Evolutionary conservation across 768 basidiomycete species (phyloP), one percentile per base, ranked within the genome.

Genomic region (Termitomyces titanicus): DNA sequence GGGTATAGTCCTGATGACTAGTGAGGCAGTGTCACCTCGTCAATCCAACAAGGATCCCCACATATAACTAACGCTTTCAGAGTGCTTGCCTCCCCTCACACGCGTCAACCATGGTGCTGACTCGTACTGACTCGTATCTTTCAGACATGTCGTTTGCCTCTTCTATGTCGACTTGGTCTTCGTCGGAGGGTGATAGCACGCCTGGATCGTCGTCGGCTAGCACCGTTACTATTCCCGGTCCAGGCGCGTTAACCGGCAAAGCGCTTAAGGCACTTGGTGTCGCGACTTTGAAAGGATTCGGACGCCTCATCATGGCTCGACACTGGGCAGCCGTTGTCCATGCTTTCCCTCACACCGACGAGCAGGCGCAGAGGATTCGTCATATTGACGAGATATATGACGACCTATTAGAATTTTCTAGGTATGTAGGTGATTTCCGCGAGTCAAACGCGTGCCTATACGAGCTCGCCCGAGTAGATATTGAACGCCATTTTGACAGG

Each of bases 221-320:
- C 29, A 64, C 63, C 2, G 65, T 63, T 39, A 65, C 65, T 6
- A 55, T 65, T 9, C 61, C 63, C 20, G 67, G 67, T 1, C 67
- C 67, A 1, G 75, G 76, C 13, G 82, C 79, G 1, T 59, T 72
- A 5, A 55, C 59, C 6, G 80, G 78, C 1, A 64, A 70, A 22
- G 84, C 81, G 10, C 61, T 69, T 18, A 86, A 84, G 60, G 72
- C 81, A 51, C 76, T 86, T 7, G 84, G 84, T 0, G 70, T 71
- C 37, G 75, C 76, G 1, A 77, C 84, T 17, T 62, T 73, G 57
- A 77, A 76, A 5, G 74, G 84, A 31, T 72, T 84, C 33, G 77
- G 74, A 5, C 64, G 60, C 20, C 47, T 68, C 5, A 53, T 65
- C 24, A 68, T 68, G 44, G 45, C 56, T 13, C 58, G 61, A 27